These are phyloP conservation scores for Suillus discolor DNA, from an alignment of 768 basidiomycete species.

Conservation along the genomic window DNA sequence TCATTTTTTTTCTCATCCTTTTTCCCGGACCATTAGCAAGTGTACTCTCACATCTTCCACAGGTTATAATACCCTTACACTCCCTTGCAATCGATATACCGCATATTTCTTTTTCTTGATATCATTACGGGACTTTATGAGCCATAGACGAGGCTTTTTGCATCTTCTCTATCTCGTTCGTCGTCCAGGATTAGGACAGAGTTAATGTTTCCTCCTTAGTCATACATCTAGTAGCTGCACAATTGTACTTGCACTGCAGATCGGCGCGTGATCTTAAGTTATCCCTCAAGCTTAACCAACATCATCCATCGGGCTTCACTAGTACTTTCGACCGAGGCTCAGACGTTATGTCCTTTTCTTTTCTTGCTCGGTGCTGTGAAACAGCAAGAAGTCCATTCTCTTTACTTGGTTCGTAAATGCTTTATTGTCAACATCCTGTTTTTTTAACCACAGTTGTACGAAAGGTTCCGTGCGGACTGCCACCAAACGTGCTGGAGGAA, in stretches of 20 bases:
- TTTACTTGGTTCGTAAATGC: slow-evolving; percentile 29
- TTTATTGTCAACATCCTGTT: not conserved
- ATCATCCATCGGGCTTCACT: not conserved
- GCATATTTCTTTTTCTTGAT: not conserved
- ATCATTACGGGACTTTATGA: not conserved
- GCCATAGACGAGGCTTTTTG: not conserved
- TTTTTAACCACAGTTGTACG: slow-evolving; percentile 9
- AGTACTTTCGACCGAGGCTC: not conserved
- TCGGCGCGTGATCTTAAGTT: not conserved
- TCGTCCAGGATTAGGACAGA: not conserved
- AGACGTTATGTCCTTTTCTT: slow-evolving; percentile 22
- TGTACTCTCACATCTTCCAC: slow-evolving; percentile 4
- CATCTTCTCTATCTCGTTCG: not conserved
- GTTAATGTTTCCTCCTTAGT: not conserved
- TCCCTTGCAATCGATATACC: slow-evolving; percentile 7
- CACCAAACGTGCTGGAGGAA: slow-evolving; percentile 96
- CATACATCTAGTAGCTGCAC: not conserved
- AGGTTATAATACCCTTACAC: slow-evolving; percentile 1
- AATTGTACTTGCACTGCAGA: not conserved
- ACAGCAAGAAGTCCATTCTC: slow-evolving; percentile 53
- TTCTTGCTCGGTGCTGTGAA: slow-evolving; percentile 47
- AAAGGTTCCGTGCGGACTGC: slow-evolving; percentile 83
- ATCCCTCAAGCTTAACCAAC: not conserved
- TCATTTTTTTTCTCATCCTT: not conserved
- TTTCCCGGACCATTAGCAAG: not conserved